Evolutionary conservation across 139 green algal species (phyloP).

Genomic region (Pleodorina starrii): DNA sequence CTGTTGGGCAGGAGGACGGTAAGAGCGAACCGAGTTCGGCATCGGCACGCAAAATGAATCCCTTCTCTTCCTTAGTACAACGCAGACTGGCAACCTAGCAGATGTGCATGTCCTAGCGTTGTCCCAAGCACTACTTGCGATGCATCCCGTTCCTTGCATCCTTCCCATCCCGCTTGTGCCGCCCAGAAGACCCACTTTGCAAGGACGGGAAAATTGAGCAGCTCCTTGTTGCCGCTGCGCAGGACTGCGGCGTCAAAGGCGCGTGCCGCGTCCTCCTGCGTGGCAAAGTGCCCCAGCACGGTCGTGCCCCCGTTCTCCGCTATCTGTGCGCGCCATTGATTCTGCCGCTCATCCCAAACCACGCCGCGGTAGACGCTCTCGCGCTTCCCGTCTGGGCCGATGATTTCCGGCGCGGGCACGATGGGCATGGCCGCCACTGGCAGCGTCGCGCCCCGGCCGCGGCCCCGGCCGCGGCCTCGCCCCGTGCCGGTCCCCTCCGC

Average conservation of each 20-base stretch:
- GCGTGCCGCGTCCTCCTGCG: slow-evolving; percentile 28
- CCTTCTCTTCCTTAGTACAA: too few relatives aligned
- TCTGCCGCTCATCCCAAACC: slow-evolving; percentile 49
- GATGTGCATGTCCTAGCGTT: too few relatives aligned
- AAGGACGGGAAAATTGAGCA: slow-evolving; percentile 56
- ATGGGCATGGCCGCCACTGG: not conserved
- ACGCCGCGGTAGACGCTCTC: slow-evolving; percentile 57
- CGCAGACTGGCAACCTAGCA: too few relatives aligned
- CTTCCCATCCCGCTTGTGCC: too few relatives aligned
- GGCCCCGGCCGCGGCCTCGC: not conserved
- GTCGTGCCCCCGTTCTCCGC: not conserved
- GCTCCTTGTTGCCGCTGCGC: slow-evolving; percentile 42
- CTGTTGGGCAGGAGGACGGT: not conserved
- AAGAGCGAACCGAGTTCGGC: too few relatives aligned
- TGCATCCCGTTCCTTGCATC: too few relatives aligned
- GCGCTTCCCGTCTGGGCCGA: slow-evolving; percentile 24
- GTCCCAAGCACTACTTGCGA: too few relatives aligned
- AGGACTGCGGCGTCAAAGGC: slow-evolving; percentile 46
- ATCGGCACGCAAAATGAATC: too few relatives aligned
- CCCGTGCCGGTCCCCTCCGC: not conserved
- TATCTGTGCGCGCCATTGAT: slow-evolving; percentile 56
- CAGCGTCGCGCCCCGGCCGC: not conserved
- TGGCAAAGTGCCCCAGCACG: slow-evolving; percentile 13
- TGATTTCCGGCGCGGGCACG: slow-evolving; percentile 1
- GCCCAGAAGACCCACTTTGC: slow-evolving; percentile 33